A percentile compares a stretch with the other conserved stretches of the same genome.
These are phyloP conservation scores for Gloeopeniophorella convolvens DNA, from an alignment of 768 basidiomycete genomes.

Conservation along the genomic window DNA sequence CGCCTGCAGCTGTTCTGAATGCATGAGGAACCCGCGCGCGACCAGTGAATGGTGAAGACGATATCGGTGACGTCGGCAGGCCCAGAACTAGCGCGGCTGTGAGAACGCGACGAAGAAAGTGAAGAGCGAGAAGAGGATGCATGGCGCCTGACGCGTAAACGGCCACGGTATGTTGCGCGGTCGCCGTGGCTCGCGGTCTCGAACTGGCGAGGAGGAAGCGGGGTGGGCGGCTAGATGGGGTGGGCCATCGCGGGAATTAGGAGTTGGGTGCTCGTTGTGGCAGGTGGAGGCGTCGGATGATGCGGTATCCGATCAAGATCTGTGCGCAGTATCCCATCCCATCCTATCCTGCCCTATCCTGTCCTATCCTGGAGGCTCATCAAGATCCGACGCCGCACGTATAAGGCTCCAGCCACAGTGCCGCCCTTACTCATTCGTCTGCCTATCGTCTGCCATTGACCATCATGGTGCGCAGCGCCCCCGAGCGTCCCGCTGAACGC, in stretches of 20 bases:
- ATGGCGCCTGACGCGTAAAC: neutral
- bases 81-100: no score
- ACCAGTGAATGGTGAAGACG: no score
- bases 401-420: neutral
- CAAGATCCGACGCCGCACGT: neutral
- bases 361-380: no score
- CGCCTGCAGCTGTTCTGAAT: no score
- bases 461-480: neutral
- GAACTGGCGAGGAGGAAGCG: neutral
- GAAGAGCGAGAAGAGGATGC: no score
- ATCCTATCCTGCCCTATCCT: neutral
- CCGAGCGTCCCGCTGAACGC: neutral
- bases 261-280: conserved; percentile 1
- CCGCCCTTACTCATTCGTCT: neutral
- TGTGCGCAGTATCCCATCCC: neutral
- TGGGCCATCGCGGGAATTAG: neutral
- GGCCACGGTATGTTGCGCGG: no score
- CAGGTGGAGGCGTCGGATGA: conserved; percentile 6
- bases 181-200: neutral
- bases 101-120: no score
- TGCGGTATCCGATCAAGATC: neutral
- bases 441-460: neutral
- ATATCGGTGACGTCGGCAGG: no score
- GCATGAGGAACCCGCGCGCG: no score
- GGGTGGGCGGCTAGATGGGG: neutral